Conservation (phyloP, 2,329 filamentous ascomycete species). For the Talaromyces sp. region DNA sequence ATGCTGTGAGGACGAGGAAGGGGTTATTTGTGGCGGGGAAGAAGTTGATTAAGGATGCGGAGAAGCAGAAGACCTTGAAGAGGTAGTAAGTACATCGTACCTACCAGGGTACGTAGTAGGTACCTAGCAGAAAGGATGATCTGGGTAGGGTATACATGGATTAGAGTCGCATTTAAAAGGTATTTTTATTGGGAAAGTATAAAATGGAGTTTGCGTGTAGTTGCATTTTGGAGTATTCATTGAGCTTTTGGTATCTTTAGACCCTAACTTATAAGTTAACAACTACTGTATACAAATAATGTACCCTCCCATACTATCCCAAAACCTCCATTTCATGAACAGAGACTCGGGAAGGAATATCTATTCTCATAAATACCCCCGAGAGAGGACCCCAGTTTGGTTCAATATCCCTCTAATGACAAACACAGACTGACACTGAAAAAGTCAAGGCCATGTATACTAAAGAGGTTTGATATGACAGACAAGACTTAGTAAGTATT, state of each 20-base stretch:
- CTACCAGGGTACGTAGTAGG: too few relatives aligned
- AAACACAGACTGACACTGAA: slow-evolving; percentile 42
- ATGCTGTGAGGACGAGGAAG: slow-evolving; percentile 79
- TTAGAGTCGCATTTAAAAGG: not conserved
- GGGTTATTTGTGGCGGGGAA: slow-evolving; percentile 75
- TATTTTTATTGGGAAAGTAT: not conserved
- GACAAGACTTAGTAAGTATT: too few relatives aligned
- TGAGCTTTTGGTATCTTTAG: not conserved
- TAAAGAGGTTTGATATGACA: slow-evolving; percentile 28
- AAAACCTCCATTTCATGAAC: not conserved
- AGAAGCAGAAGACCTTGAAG: slow-evolving; percentile 81
- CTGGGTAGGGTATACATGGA: too few relatives aligned
- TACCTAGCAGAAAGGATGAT: too few relatives aligned
- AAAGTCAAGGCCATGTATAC: slow-evolving; percentile 41
- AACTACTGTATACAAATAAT: not conserved
- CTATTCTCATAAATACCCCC: not conserved
- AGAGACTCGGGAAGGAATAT: not conserved
- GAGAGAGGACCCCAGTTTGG: not conserved
- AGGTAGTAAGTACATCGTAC: too few relatives aligned
- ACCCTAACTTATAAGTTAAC: too few relatives aligned
- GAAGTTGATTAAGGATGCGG: slow-evolving; percentile 72
- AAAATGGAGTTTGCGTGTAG: not conserved
- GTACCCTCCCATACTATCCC: not conserved
- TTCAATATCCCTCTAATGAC: slow-evolving; percentile 40
- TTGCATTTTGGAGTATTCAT: not conserved